Evolutionary conservation across 106 monocot species (phyloP), one percentile per base, ranked within the genome.

Genomic region (Dendrobium nobile): DNA sequence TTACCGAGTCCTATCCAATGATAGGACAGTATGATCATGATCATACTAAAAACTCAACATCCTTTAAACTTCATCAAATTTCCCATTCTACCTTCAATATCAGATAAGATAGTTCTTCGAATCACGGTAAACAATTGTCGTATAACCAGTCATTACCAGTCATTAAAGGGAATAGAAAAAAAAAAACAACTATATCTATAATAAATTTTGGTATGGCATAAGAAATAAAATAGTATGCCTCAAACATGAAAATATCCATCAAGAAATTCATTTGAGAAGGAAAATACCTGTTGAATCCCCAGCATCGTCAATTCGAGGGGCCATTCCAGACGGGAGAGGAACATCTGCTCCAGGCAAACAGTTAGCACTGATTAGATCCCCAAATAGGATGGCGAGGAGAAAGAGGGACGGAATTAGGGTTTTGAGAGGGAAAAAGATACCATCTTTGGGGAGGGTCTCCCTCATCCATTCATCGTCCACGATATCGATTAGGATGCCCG

Each of bases 401-500:
- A 31, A 7, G 8, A 10, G 47, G 1, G 17, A 15, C 58, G 4
- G 31, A 16, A 45, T 16, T 42, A 67, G 54, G 55, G 72, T 31
- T 77, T 41, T 16, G 17, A 74, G n/a, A 41, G 2, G 13, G 45
- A 26, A 41, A 76, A 31, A 19, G 3, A 33, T 76, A 86, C 86
- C 86, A 28, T 86, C 86, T 77, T 75, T 33, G 9, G 86, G 86
- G 58, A 86, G 86, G 43, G 86, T 77, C 11, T 86, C 86, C 45
- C 80, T 80, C 76, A 77, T 77, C 86, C 86, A 86, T 43, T 86
- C 86, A n/a, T 83, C 86, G 51, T 86, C 86, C 17, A 83, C 28
- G 43, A 86, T 61, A 67, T 86, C 86, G 42, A 86, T 83, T 33
- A 86, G 77, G 31, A 86, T 86, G 72, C 86, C 86, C 56, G 80